Percentiles rank a stretch among this genome's conserved stretches.
Conservation (phyloP, 345 rosid species). For the Eucalyptus tenuipes region DNA sequence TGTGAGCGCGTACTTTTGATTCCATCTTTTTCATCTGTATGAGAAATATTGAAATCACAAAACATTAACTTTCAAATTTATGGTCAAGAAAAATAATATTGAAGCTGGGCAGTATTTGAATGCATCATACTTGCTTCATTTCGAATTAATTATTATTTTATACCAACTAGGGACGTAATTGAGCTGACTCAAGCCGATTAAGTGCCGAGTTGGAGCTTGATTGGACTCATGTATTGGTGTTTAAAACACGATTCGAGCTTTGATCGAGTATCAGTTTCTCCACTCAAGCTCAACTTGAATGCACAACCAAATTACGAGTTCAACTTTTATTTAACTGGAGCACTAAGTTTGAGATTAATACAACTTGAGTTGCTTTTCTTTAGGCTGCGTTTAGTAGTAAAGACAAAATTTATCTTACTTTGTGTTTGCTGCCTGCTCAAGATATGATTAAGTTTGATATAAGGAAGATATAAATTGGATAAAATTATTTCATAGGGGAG, state of each 20-base stretch:
- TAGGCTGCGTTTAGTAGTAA: accelerated
- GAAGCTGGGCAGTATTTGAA: background rate
- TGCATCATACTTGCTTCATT: background rate
- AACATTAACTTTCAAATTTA: background rate
- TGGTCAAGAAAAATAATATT: background rate
- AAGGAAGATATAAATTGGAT: accelerated
- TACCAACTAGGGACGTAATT: background rate
- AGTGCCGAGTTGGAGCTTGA: accelerated
- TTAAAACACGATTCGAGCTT: background rate
- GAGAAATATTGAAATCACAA: background rate
- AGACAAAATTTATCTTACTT: too few species aligned
- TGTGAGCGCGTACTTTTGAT: background rate
- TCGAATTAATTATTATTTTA: background rate
- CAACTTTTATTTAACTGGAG: accelerated
- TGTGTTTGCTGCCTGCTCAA: accelerated
- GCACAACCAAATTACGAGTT: background rate
- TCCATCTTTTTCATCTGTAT: background rate
- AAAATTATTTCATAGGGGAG: accelerated
- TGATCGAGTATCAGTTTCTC: background rate
- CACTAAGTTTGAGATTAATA: background rate
- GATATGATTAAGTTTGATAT: too few species aligned
- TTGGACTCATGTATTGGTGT: background rate
- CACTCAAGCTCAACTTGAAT: background rate
- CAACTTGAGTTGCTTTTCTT: background rate
- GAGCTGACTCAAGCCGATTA: background rate